A percentile compares a stretch with the other conserved stretches of the same genome.
phyloP scores from a whole-genome alignment of 1,139 yeast genomes.

The Suhomyces guaymorum region DNA sequence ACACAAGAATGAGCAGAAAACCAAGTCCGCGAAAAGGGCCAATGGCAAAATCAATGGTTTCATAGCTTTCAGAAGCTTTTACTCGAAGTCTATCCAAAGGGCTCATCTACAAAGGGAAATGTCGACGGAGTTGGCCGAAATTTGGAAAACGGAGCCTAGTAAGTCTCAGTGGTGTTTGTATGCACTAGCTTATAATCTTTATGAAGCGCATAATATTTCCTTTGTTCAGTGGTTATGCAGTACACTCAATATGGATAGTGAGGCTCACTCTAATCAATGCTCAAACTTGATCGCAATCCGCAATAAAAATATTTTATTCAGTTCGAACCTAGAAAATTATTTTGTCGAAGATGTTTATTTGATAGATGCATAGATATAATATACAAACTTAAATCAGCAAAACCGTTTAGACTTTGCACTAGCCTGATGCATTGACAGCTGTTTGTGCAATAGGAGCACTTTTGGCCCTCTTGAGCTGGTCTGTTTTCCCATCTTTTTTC shows the following conservation, averaged over 20 bases:
- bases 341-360: constrained; percentile 11
- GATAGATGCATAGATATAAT: constrained; percentile 1
- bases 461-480: constrained; percentile 20
- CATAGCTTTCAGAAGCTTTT: constrained; percentile 38
- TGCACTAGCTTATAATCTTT: constrained; percentile 30
- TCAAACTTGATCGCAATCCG: not conserved
- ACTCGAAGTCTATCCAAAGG: constrained; percentile 27
- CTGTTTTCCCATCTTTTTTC: constrained; percentile 16
- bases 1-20: not conserved
- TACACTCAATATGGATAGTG: not conserved
- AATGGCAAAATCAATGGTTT: constrained; percentile 30
- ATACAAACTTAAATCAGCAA: too few relatives aligned
- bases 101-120: constrained; percentile 25
- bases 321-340: not conserved
- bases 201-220: constrained; percentile 9
- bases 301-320: constrained; percentile 1
- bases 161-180: constrained; percentile 33
- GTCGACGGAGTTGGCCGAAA: constrained; percentile 26
- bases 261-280: not conserved
- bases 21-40: not conserved
- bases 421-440: too few relatives aligned
- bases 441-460: constrained; percentile 10
- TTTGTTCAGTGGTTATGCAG: constrained; percentile 26
- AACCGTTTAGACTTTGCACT: too few relatives aligned
- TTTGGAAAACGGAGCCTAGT: constrained; percentile 31